Evolutionary conservation across 2,329 filamentous ascomycete genomes (phyloP).

Genomic region (Tolypocladium amazonense): DNA sequence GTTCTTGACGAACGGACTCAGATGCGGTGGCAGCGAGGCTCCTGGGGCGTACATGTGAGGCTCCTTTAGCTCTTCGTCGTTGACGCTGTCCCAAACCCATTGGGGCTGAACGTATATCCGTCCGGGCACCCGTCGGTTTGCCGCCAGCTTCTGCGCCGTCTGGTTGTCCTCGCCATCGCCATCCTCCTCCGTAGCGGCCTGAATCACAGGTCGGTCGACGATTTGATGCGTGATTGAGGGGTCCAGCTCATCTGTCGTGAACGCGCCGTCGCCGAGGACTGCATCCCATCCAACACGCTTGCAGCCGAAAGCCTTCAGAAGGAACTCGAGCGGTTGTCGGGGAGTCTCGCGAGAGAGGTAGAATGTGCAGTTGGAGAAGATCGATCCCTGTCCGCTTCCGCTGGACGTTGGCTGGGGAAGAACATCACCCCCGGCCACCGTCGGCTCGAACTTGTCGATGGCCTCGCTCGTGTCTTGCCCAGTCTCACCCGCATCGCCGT

Average conservation of each 20-base stretch:
- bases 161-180: slow-evolving; percentile 48
- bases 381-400: slow-evolving; percentile 55
- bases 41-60: slow-evolving; percentile 86
- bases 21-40: slow-evolving; percentile 79
- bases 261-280: slow-evolving; percentile 83
- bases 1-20: slow-evolving; percentile 90
- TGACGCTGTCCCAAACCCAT: slow-evolving; percentile 97
- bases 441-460: slow-evolving; percentile 87
- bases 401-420: slow-evolving; percentile 66
- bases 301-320: slow-evolving; percentile 89
- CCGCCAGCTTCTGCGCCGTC: slow-evolving; percentile 45
- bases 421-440: slow-evolving; percentile 73
- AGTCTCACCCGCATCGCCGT: slow-evolving; percentile 28
- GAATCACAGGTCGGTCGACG: slow-evolving; percentile 76
- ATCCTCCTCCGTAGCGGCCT: slow-evolving; percentile 41
- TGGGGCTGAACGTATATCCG: slow-evolving; percentile 91
- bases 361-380: slow-evolving; percentile 84
- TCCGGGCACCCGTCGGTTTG: slow-evolving; percentile 73
- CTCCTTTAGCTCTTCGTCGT: slow-evolving; percentile 79
- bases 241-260: slow-evolving; percentile 81
- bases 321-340: slow-evolving; percentile 80
- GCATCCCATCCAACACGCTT: slow-evolving; percentile 93
- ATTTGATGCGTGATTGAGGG: slow-evolving; percentile 91
- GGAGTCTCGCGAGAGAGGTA: slow-evolving; percentile 92
- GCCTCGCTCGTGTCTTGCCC: slow-evolving; percentile 44